Base-by-base conservation (phyloP, 73 alveolate genomes). In the Paramecium pentaurelia region DNA sequence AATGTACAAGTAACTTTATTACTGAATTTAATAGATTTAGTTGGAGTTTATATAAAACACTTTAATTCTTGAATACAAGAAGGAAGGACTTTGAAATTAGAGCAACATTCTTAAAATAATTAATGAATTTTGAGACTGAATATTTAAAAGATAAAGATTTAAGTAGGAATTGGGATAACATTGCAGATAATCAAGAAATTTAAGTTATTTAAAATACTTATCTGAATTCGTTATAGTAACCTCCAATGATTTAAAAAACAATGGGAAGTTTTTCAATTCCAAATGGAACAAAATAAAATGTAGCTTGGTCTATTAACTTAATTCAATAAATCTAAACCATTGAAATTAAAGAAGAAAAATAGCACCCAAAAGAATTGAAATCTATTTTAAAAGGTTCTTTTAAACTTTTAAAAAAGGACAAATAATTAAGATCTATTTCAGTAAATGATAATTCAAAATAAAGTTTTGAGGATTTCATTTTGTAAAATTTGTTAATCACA, bases 61-160 rank as follows among this genome's bases (percentile, higher is more conserved):
- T 75, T 1, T 6, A 75, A 42, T 75, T 75, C 37, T 42, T 75
- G 40, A 75, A 36, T 75, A n/a, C 58, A 75, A 75, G 88, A 75
- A 75, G 70, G 30, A 75, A 38, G 37, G 88, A 75, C 40, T 75
- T 75, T 75, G 88, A 75, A 75, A 75, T 75, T 5, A 75, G 70
- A 36, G 44, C 40, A 3, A 5, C 70, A 4, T 75, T 75, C 40
- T 37, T 75, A 75, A 75, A 42, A 5, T 75, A 75, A 38, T 42
- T 75, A 11, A 38, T 36, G 18, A 38, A 36, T 38, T 75, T 38
- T 16, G 70, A 75, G 22, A 38, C 32, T 0, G 38, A 38, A 0
- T n/a, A 38, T 38, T 75, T 75, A 6, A 75, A 42, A 75, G 60
- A 38, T 18, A 75, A n/a, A 75, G 25, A 30, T 2, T 4, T 38